These are phyloP conservation scores for Pseudophaeomoniella oleicola DNA, from an alignment of 2,329 filamentous ascomycete species.

Conservation along the genomic window DNA sequence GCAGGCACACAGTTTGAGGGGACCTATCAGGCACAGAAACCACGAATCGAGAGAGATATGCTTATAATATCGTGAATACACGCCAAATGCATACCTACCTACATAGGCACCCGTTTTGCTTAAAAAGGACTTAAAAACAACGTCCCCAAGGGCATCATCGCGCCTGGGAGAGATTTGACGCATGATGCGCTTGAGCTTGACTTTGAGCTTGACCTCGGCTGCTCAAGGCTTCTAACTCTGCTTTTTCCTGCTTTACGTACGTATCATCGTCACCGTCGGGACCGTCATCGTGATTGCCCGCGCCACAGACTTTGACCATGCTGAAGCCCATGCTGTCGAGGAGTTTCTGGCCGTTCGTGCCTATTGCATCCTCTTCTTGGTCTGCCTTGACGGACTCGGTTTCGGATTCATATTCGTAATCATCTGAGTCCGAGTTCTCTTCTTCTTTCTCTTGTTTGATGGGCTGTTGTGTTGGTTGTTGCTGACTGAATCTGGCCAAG, in stretches of 20 bases:
- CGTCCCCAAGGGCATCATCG: too few relatives aligned
- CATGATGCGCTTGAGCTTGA: too few relatives aligned
- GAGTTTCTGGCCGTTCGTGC: slow-evolving; percentile 50
- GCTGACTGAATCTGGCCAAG: slow-evolving; percentile 52
- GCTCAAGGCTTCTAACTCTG: slow-evolving; percentile 50
- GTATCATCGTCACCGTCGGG: slow-evolving; percentile 47
- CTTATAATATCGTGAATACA: too few relatives aligned
- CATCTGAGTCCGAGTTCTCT: slow-evolving; percentile 13
- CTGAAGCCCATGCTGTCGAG: slow-evolving; percentile 51
- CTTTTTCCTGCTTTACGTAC: slow-evolving; percentile 47
- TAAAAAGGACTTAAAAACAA: too few relatives aligned
- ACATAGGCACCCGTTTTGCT: too few relatives aligned
- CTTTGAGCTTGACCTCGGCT: too few relatives aligned
- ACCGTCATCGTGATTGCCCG: slow-evolving; percentile 50
- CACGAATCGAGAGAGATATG: too few relatives aligned
- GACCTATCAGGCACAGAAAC: too few relatives aligned
- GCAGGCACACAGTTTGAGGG: too few relatives aligned
- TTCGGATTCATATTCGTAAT: slow-evolving; percentile 26
- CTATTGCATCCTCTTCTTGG: slow-evolving; percentile 38
- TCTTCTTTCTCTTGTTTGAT: slow-evolving; percentile 21
- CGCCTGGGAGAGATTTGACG: too few relatives aligned
- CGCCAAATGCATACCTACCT: too few relatives aligned
- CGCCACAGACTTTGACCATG: slow-evolving; percentile 62
- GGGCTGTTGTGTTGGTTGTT: slow-evolving; percentile 20
- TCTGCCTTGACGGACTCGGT: slow-evolving; percentile 20